A percentile compares a stretch with the other conserved stretches of the same genome.
Evolutionary conservation across 495 filamentous ascomycete species (phyloP).

Genomic region (Tetracladium marchalianum): DNA sequence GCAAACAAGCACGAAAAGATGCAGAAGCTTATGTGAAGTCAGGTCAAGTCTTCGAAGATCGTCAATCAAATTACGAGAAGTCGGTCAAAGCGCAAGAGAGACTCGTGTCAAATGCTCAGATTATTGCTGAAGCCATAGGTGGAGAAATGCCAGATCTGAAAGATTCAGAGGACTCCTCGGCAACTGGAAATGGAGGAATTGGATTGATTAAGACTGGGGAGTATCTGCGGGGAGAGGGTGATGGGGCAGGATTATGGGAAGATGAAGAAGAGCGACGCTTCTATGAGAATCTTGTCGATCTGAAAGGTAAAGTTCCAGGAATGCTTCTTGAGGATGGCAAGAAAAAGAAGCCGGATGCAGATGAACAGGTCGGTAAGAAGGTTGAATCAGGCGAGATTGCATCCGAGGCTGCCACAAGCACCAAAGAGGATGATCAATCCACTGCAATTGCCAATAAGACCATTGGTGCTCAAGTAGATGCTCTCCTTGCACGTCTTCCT

Average conservation of each 20-base stretch:
- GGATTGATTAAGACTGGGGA: conserved; percentile 91
- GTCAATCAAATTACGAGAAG: conserved; percentile 91
- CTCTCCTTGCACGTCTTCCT: conserved; percentile 74
- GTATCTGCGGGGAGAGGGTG: conserved; percentile 79
- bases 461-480: conserved; percentile 93
- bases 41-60: conserved; percentile 96
- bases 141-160: conserved; percentile 92
- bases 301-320: conserved; percentile 90
- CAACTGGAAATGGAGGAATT: conserved; percentile 62
- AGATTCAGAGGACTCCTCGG: conserved; percentile 59
- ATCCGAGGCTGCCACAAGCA: conserved; percentile 14
- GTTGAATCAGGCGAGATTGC: conserved; percentile 33
- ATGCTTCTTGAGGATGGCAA: conserved; percentile 90
- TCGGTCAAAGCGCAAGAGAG: conserved; percentile 85
- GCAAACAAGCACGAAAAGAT: conserved; percentile 78
- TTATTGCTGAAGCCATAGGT: conserved; percentile 77
- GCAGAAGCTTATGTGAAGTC: conserved; percentile 98
- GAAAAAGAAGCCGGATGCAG: conserved; percentile 75
- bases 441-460: conserved; percentile 95
- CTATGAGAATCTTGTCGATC: conserved; percentile 91
- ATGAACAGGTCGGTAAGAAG: conserved; percentile 56
- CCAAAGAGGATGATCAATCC: conserved; percentile 73
- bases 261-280: conserved; percentile 97
- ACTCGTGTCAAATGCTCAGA: conserved; percentile 80
- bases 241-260: conserved; percentile 97